Base-by-base conservation (phyloP, 805 yeast species). In the Saturnispora bothae region DNA sequence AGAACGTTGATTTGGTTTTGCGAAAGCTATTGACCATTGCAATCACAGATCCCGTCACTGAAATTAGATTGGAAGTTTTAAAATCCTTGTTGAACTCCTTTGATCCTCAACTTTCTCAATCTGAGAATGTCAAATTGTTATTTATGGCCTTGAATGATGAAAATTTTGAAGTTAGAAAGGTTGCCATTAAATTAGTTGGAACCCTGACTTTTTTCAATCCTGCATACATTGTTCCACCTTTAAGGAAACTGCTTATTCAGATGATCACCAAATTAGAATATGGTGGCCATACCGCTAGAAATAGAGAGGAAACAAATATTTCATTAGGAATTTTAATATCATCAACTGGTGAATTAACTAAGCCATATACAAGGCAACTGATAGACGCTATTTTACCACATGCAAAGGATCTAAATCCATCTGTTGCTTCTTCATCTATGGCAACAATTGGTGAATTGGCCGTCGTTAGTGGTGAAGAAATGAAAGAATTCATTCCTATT, bases 141-240 rank as follows among this genome's bases (percentile, higher is more conserved):
- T 84, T 89, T 50, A 83, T 88, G 65, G 89, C 96, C 0, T 63
- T 89, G 40, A 83, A 92, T 53, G 99, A 92, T 59, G 97, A 89
- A 57, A 73, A 72, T 2, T 92, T 92, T 53, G 76, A 75, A 9
- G 81, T 92, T 9, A 71, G 95, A 39, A 76, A 82, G 49, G 81
- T 76, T 13, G 81, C 95, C 0, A 73, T 89, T 25, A 69, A 68
- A 35, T 70, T 88, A 9, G 73, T 92, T 42, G 97, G 98, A 3
- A 69, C 96, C 40, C 60, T 92, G 14, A 80, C 95, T 0, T 61
- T 74, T 2, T 79, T 85, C 29, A 92, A 92, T 50, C 97, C 99
- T 0, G 96, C 98, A 0, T 89, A 85, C 57, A 83, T 92, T 45
- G 86, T 89, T 28, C 98, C 99, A 0, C 83, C 94, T 0, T 65